Percentiles rank a stretch among this genome's conserved stretches.
These are phyloP conservation scores for Nothophoma quercina DNA, from an alignment of 2,329 filamentous ascomycete species.

Conservation along the genomic window DNA sequence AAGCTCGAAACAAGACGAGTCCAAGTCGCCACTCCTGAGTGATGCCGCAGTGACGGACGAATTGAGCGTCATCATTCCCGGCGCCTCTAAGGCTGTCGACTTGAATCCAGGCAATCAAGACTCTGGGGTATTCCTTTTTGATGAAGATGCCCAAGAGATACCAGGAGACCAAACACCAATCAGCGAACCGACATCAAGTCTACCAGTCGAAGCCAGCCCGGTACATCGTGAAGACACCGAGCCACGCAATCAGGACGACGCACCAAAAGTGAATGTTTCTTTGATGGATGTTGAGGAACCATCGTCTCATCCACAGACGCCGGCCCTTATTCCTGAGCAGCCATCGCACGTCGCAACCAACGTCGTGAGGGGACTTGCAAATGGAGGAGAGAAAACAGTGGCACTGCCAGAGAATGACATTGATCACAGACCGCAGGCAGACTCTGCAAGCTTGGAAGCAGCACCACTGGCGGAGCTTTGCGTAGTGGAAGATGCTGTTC, in stretches of 20 bases:
- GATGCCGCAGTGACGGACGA: slow-evolving; percentile 11
- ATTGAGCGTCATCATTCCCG: background rate
- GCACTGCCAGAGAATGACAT: background rate
- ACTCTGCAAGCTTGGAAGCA: background rate
- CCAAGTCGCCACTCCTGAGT: slow-evolving; percentile 11
- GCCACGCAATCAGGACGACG: background rate
- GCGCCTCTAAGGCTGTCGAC: slow-evolving; percentile 13
- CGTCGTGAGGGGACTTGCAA: background rate
- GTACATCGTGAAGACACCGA: background rate
- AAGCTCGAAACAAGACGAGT: slow-evolving; percentile 21
- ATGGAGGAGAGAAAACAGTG: background rate
- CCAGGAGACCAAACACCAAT: slow-evolving; percentile 5
- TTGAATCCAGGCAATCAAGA: slow-evolving; percentile 26
- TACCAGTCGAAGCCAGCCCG: background rate
- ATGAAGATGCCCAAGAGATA: slow-evolving; percentile 21
- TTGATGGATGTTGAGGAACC: slow-evolving; percentile 1
- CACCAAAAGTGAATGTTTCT: background rate
- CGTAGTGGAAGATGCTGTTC: too few relatives aligned
- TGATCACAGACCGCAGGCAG: background rate
- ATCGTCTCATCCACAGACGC: background rate
- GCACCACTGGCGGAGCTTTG: background rate
- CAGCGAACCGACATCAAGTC: background rate
- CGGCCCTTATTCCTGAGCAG: slow-evolving; percentile 3
- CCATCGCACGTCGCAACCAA: background rate
- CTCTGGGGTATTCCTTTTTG: slow-evolving; percentile 28